Evolutionary conservation across 352 stramenopile species (phyloP).

Genomic region (Phytophthora cactorum): DNA sequence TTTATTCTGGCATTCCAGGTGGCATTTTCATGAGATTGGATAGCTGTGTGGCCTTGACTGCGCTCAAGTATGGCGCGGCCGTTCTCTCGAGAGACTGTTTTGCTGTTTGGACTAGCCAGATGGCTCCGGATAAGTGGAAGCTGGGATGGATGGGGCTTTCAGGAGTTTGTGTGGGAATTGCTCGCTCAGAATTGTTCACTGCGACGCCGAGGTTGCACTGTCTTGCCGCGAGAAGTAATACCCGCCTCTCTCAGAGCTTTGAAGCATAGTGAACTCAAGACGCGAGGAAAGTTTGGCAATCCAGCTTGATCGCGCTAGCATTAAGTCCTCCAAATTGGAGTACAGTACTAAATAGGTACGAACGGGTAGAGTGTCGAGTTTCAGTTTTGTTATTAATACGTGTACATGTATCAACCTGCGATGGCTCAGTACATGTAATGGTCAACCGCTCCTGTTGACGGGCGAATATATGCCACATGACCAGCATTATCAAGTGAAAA

Average conservation of each 20-base stretch:
- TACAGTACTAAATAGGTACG: too few species aligned
- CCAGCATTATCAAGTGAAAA: slow-evolving; percentile 1
- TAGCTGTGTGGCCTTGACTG: slow-evolving; percentile 20
- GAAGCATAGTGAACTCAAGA: slow-evolving; percentile 27
- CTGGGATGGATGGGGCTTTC: slow-evolving; percentile 30
- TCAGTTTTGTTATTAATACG: too few species aligned
- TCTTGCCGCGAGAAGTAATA: slow-evolving; percentile 34
- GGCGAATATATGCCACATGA: background rate
- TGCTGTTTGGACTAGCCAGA: slow-evolving; percentile 32
- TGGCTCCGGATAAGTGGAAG: slow-evolving; percentile 33
- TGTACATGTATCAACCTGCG: too few species aligned
- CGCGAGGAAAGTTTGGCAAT: slow-evolving; percentile 15
- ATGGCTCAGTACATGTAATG: too few species aligned
- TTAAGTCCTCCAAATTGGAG: background rate
- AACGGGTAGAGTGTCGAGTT: too few species aligned
- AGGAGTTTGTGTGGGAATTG: slow-evolving; percentile 32
- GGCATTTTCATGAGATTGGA: slow-evolving; percentile 43
- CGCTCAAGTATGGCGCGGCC: slow-evolving; percentile 24
- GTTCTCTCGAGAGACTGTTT: slow-evolving; percentile 28
- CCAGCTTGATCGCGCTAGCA: slow-evolving; percentile 4
- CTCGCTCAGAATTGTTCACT: slow-evolving; percentile 10
- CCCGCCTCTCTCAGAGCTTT: slow-evolving; percentile 28
- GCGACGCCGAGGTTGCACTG: slow-evolving; percentile 14
- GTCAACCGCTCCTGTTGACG: background rate
- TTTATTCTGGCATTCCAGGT: slow-evolving; percentile 42